Evolutionary conservation across 2,329 filamentous ascomycete genomes (phyloP), one percentile per base, ranked within the genome.

Genomic region (Calonectria fujianensis): DNA sequence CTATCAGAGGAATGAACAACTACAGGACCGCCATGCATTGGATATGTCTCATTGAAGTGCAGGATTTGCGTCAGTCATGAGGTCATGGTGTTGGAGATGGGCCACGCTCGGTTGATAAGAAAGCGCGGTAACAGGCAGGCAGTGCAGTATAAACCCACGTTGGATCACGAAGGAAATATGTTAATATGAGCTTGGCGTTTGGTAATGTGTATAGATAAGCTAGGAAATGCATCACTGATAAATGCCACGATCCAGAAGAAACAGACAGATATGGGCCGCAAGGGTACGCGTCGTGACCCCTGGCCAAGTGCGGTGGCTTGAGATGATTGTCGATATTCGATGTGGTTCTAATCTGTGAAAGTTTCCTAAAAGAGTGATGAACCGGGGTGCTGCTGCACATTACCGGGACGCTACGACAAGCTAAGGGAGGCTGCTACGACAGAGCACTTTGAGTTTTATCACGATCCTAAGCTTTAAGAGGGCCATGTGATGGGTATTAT

Each of bases 101-200:
- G 57, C 13, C n/a, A 13, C 35, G 35, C 5, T 35, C 27, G 57
- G 32, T 24, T 39, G 35, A 18, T 24, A 61, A 61, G 57, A 37
- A 24, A 35, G 13, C 57, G n/a, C 14, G 32, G 57, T 14, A 54
- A 76, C 29, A n/a, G 57, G 72, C 51, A 74, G 69, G 72, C 51
- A 74, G 69, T 29, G 63, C 31, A 66, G 66, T 57, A 70, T 68
- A 68, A 76, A 70, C 57, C 52, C 57, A 73, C 61, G 51, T 48
- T 78, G 67, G 59, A 69, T 70, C 70, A 48, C 35, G 57, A 61
- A 37, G 57, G 57, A 35, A 61, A 61, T 61, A 52, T 74, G 74
- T 63, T 69, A 70, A 51, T 65, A 69, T 50, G 37, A 66, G 35
- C 48, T 71, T 27, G 39, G 35, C 48, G 76, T 70, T 74, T 70